phyloP scores from a whole-genome alignment of 2,329 filamentous ascomycete genomes.

The Monosporascus cannonballus region DNA sequence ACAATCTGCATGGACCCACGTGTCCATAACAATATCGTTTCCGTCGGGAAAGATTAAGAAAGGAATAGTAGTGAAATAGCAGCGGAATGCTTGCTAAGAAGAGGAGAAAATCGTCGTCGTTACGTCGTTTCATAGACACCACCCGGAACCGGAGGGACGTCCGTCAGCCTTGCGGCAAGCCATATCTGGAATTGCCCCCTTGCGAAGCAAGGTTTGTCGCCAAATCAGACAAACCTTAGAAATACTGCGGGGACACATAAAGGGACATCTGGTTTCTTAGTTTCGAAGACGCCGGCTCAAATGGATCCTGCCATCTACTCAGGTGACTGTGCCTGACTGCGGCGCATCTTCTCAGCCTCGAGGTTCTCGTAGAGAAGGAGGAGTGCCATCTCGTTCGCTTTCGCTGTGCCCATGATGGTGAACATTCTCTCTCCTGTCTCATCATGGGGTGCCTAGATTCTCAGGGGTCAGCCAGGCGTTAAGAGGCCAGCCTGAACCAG shows the following conservation, averaged over 20 bases:
- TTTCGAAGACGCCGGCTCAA: slow-evolving; percentile 17
- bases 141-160: slow-evolving; percentile 33
- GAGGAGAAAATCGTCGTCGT: slow-evolving; percentile 27
- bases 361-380: slow-evolving; percentile 98
- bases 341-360: slow-evolving; percentile 97
- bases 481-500: not conserved
- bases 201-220: slow-evolving; percentile 36
- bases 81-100: slow-evolving; percentile 19
- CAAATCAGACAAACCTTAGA: slow-evolving; percentile 44
- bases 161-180: slow-evolving; percentile 55
- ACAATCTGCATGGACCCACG: slow-evolving; percentile 14
- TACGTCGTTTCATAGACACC: slow-evolving; percentile 38
- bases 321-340: slow-evolving; percentile 64
- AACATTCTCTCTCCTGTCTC: slow-evolving; percentile 99
- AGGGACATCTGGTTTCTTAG: slow-evolving; percentile 25
- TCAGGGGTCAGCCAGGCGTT: slow-evolving; percentile 8
- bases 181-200: slow-evolving; percentile 50
- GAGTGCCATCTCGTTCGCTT: slow-evolving; percentile 90
- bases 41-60: slow-evolving; percentile 20
- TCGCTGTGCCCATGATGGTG: slow-evolving; percentile 93
- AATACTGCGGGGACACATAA: slow-evolving; percentile 23
- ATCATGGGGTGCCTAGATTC: slow-evolving; percentile 71
- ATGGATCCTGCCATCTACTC: slow-evolving; percentile 35
- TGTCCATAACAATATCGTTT: slow-evolving; percentile 17
- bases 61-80: slow-evolving; percentile 16